Evolutionary conservation across 495 filamentous ascomycete species (phyloP).

Genomic region (Aspergillus funiculosus): DNA sequence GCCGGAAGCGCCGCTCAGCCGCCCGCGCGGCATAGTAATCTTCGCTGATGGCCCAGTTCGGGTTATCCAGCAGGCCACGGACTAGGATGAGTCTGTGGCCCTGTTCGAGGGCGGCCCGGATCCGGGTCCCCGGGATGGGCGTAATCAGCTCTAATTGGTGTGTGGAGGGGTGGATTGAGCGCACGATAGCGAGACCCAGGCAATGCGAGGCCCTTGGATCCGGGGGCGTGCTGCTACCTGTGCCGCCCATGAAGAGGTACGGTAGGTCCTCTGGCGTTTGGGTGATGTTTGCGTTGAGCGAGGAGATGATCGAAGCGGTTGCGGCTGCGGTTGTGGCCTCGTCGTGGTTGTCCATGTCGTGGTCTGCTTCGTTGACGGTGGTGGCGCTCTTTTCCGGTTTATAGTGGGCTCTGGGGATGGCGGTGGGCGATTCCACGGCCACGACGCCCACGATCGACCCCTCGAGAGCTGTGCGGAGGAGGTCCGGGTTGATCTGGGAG

Average conservation of each 20-base stretch:
- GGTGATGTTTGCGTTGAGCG: slow-evolving; percentile 22
- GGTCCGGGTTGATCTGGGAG: slow-evolving; percentile 40
- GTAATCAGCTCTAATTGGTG: slow-evolving; percentile 44
- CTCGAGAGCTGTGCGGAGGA: slow-evolving; percentile 49
- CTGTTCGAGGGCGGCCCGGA: slow-evolving; percentile 30
- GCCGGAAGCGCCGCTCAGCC: slow-evolving; percentile 32
- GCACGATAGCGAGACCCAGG: slow-evolving; percentile 49
- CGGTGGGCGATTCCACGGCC: slow-evolving; percentile 41
- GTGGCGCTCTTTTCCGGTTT: background rate
- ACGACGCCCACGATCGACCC: slow-evolving; percentile 55
- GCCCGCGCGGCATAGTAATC: slow-evolving; percentile 40
- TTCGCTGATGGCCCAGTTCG: slow-evolving; percentile 47
- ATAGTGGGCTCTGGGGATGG: slow-evolving; percentile 21
- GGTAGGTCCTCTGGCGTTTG: slow-evolving; percentile 37
- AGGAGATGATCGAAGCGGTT: background rate
- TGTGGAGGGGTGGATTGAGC: slow-evolving; percentile 36
- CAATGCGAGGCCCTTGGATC: slow-evolving; percentile 40
- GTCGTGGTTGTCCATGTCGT: slow-evolving; percentile 20
- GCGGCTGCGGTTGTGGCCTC: background rate
- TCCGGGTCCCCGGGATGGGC: slow-evolving; percentile 34
- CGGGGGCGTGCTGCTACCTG: slow-evolving; percentile 36
- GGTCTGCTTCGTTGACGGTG: background rate
- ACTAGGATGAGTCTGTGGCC: slow-evolving; percentile 45
- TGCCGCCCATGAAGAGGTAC: slow-evolving; percentile 34
- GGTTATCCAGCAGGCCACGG: slow-evolving; percentile 47